Evolutionary conservation across 177 flowering plant genomes (phyloP), one percentile per base, ranked within the genome.

Genomic region (Vitis hybrid): DNA sequence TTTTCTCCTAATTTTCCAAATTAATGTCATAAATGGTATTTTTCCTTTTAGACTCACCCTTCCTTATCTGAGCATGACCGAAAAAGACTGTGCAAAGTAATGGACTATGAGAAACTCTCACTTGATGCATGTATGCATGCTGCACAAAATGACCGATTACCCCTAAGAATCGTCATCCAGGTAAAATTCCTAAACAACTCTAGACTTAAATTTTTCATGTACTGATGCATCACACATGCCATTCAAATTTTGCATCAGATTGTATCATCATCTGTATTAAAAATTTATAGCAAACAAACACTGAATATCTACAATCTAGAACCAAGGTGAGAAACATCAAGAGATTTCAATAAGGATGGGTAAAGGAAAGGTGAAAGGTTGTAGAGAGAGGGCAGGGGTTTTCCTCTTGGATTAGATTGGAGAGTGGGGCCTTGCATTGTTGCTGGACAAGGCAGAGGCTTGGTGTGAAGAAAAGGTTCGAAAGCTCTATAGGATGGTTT

Each of bases 101-200:
- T 91, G 97, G 81, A 88, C 75, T 84, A 86, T 34, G 81, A 82
- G 72, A 93, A 89, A 82, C 79, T 93, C 26, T 91, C 98, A 60
- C 85, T 82, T 31, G 97, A 93, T 73, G 98, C 90, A 49, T 88
- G 97, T 79, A 71, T 75, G 73, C 97, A 92, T 73, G 97, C 92
- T 8, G 94, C 96, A 50, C 97, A 92, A 75, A 92, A 92, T 70
- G 97, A 92, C 26, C 82, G 96, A 58, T 71, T 93, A 77, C 98
- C 97, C 49, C 81, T 93, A 26, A 76, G 94, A 79, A 86, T 80
- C 34, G 78, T 87, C 11, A 76, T 89, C 39, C 97, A 89, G 96
- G 97, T 92, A 79, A 83, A 9, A 45, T 61, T 69, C 76, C 53
- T 31, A 1, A 63, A 63, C 16, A 63, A 63, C 16, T 63, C 11